These are phyloP conservation scores for Penicillium sp. DNA, from an alignment of 2,329 filamentous ascomycete species.

Conservation along the genomic window DNA sequence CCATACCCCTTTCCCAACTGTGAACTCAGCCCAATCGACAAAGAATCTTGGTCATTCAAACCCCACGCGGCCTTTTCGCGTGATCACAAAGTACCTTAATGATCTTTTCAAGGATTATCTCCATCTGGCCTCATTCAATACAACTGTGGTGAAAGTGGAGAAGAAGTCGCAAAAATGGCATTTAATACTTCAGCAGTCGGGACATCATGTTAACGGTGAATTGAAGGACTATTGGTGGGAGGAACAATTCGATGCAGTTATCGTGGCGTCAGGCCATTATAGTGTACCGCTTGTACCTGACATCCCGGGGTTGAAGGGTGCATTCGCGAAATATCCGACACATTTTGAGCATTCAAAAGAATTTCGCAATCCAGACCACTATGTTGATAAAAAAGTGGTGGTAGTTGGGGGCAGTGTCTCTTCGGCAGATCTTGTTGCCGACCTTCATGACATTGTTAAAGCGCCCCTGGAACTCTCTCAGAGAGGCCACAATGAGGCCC, in stretches of 20 bases:
- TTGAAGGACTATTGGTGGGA: constrained; percentile 41
- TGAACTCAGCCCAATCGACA: constrained; percentile 28
- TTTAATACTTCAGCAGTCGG: constrained; percentile 31
- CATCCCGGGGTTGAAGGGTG: constrained; percentile 36
- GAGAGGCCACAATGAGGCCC: constrained; percentile 23
- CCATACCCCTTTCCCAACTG: constrained; percentile 28
- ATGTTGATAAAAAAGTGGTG: constrained; percentile 38
- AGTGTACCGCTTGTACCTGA: constrained; percentile 45
- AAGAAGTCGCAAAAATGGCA: constrained; percentile 32
- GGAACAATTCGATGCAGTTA: constrained; percentile 47
- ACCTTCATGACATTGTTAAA: constrained; percentile 29
- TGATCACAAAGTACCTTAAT: constrained; percentile 29
- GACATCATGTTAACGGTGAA: constrained; percentile 11
- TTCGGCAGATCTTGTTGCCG: constrained; percentile 31
- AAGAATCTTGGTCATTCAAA: constrained; percentile 24
- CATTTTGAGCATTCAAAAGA: constrained; percentile 45
- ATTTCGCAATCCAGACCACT: constrained; percentile 40
- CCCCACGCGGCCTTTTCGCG: constrained; percentile 28
- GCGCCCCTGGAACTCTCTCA: constrained; percentile 25
- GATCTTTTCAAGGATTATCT: constrained; percentile 31
- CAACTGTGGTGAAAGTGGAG: constrained; percentile 34
- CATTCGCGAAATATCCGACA: constrained; percentile 28
- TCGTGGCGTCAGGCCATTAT: constrained; percentile 50
- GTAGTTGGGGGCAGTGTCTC: constrained; percentile 37
- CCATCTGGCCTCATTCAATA: constrained; percentile 35